Conservation (phyloP, 2,329 filamentous ascomycete species). For the Tothia fuscella region DNA sequence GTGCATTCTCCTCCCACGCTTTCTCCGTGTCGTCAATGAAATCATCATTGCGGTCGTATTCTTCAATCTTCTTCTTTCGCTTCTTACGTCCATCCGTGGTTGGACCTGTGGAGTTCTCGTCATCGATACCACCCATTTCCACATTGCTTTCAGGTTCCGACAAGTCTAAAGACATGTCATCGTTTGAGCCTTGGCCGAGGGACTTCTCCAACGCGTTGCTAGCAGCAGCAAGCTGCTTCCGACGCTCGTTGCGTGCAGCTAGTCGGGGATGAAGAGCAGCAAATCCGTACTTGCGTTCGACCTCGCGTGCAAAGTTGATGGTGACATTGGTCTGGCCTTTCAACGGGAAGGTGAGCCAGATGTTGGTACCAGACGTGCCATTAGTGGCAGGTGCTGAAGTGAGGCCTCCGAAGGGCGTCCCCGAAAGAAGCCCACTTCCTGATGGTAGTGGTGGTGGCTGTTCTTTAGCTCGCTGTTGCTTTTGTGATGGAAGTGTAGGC, state of each 20-base stretch:
- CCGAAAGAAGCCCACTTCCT: constrained; percentile 53
- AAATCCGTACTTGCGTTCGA: constrained; percentile 88
- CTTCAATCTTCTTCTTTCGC: constrained; percentile 60
- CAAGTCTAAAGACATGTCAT: constrained; percentile 73
- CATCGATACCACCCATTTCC: constrained; percentile 64
- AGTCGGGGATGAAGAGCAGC: constrained; percentile 84
- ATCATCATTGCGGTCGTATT: constrained; percentile 55
- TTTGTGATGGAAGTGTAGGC: constrained; percentile 41
- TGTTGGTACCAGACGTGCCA: constrained; percentile 50
- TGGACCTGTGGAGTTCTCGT: constrained; percentile 32
- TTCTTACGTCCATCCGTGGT: constrained; percentile 53
- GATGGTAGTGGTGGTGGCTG: constrained; percentile 44
- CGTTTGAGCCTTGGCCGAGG: constrained; percentile 47
- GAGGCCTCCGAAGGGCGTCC: constrained; percentile 46
- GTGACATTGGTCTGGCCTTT: constrained; percentile 77
- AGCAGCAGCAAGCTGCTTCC: constrained; percentile 77
- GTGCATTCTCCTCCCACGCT: constrained; percentile 89
- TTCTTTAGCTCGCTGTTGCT: constrained; percentile 43
- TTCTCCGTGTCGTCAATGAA: constrained; percentile 85
- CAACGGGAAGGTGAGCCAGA: constrained; percentile 72
- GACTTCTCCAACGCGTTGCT: constrained; percentile 73
- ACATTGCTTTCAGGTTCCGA: constrained; percentile 67
- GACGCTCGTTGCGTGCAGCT: constrained; percentile 76
- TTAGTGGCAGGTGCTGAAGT: constrained; percentile 33
- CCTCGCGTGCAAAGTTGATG: constrained; percentile 88